A percentile compares a stretch with the other conserved stretches of the same genome.
These are phyloP conservation scores for Fusarium sp. DNA, from an alignment of 2,329 filamentous ascomycete species.

Conservation along the genomic window DNA sequence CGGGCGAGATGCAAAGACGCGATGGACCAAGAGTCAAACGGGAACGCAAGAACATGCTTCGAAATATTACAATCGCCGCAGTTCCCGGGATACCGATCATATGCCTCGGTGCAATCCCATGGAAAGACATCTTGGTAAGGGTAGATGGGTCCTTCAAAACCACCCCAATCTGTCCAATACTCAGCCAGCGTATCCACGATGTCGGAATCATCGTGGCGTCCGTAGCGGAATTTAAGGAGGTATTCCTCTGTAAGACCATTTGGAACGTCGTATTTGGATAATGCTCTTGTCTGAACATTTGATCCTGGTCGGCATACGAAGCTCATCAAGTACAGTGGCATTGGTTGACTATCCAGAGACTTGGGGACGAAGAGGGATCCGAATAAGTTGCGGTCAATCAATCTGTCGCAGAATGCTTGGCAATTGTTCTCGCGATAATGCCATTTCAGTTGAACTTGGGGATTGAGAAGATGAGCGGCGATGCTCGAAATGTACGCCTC, in stretches of 20 bases:
- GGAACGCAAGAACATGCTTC: constrained; percentile 59
- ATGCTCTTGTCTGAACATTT: constrained; percentile 38
- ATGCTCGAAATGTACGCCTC: constrained; percentile 49
- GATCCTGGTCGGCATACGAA: constrained; percentile 52
- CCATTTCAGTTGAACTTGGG: constrained; percentile 48
- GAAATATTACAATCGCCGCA: constrained; percentile 57
- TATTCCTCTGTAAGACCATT: constrained; percentile 57
- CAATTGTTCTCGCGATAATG: constrained; percentile 51
- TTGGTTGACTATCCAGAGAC: not conserved
- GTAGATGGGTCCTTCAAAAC: constrained; percentile 54
- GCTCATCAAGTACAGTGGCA: constrained; percentile 54
- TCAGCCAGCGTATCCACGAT: constrained; percentile 56
- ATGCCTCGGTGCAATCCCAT: constrained; percentile 61
- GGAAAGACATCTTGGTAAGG: constrained; percentile 57
- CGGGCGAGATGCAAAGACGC: constrained; percentile 53
- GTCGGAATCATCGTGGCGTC: constrained; percentile 55
- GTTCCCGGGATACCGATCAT: constrained; percentile 49
- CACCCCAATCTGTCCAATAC: constrained; percentile 60
- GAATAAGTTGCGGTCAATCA: constrained; percentile 50
- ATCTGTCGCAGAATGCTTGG: constrained; percentile 53
- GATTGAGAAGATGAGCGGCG: constrained; percentile 44
- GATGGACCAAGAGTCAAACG: constrained; percentile 59
- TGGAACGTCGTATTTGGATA: constrained; percentile 53
- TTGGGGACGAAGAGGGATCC: constrained; percentile 43
- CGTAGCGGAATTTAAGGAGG: constrained; percentile 53